phyloP scores from a whole-genome alignment of 176 grass and related monocot species.

The sorghum (Sorghum bicolor) region DNA sequence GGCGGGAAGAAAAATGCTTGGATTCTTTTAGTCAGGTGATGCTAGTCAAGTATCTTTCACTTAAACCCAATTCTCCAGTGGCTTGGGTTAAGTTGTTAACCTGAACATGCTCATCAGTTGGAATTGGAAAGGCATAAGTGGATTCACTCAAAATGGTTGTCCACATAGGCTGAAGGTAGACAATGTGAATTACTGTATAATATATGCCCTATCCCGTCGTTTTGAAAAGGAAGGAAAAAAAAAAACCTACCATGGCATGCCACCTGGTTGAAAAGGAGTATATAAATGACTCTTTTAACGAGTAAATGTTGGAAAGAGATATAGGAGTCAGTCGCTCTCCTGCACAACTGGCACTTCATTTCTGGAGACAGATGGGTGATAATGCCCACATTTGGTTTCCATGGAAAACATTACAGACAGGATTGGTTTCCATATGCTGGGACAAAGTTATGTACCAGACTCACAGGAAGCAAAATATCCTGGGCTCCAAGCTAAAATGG shows the following conservation, averaged over 20 bases:
- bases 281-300: background rate
- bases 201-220: background rate
- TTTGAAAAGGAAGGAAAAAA: background rate
- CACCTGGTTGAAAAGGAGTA: constrained; percentile 3
- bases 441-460: background rate
- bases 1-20: background rate
- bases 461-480: background rate
- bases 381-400: background rate
- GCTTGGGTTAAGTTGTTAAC: background rate
- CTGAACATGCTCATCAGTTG: background rate
- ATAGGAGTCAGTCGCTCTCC: background rate
- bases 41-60: background rate
- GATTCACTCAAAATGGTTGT: background rate
- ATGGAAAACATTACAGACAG: background rate
- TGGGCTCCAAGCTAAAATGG: background rate
- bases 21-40: background rate
- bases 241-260: background rate
- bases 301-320: background rate
- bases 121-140: background rate
- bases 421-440: no score
- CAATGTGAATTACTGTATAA: background rate
- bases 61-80: background rate
- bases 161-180: background rate
- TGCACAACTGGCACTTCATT: constrained; percentile 13
- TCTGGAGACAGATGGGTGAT: constrained; percentile 5